phyloP scores from a whole-genome alignment of 2,329 filamentous ascomycete genomes.

The Plectosphaerella plurivora region DNA sequence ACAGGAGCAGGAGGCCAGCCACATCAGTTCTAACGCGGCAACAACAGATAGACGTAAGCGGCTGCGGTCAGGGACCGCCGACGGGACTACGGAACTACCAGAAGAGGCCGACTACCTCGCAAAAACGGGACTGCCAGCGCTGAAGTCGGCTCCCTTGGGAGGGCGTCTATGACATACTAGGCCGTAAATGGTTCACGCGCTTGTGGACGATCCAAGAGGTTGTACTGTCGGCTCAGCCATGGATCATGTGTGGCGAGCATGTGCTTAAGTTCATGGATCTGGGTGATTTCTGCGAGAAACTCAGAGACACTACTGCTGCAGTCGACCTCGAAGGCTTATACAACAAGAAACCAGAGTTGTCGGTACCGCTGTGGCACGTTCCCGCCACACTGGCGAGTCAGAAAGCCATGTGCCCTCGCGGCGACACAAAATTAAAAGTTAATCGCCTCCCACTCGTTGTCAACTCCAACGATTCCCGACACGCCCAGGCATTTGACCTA shows the following conservation, averaged over 20 bases:
- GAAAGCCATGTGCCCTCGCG: no score
- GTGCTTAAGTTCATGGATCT: background rate
- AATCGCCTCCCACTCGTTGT: no score
- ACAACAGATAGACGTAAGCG: slow-evolving; percentile 6
- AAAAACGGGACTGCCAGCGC: background rate
- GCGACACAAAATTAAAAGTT: no score
- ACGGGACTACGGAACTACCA: slow-evolving; percentile 5
- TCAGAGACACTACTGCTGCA: no score
- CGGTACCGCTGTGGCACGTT: no score
- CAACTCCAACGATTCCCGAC: background rate
- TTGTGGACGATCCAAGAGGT: slow-evolving; percentile 6
- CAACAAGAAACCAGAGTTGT: no score
- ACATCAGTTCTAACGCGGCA: background rate
- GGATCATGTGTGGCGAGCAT: slow-evolving; percentile 4
- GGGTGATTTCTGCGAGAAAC: background rate
- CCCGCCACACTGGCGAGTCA: no score
- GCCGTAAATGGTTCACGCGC: slow-evolving; percentile 5
- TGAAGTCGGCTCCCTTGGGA: background rate
- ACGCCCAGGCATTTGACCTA: background rate
- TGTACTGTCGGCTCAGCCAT: slow-evolving; percentile 2
- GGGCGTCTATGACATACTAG: slow-evolving; percentile 1
- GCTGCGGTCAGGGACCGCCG: slow-evolving; percentile 7
- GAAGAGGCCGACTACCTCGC: background rate
- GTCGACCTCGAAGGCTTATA: no score
- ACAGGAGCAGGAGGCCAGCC: slow-evolving; percentile 6